Evolutionary conservation across 495 filamentous ascomycete genomes (phyloP).

Genomic region (Penicillium longicatenatum): DNA sequence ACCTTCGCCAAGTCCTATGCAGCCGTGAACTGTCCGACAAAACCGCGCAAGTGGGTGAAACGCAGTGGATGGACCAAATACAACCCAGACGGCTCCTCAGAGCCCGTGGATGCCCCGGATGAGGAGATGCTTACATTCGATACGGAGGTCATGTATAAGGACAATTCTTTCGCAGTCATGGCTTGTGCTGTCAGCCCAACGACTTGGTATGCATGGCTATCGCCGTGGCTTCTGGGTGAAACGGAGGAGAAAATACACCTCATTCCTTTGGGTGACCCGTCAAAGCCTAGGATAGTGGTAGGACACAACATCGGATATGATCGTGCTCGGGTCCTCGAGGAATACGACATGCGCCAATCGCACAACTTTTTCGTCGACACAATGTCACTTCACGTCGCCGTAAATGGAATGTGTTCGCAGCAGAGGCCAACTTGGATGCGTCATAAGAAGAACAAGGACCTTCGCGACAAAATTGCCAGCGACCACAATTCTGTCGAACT

Average conservation of each 20-base stretch:
- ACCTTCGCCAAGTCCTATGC: constrained; percentile 73
- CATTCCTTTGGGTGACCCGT: constrained; percentile 79
- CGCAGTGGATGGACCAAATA: constrained; percentile 96
- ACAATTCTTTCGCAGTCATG: constrained; percentile 91
- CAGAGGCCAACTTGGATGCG: constrained; percentile 97
- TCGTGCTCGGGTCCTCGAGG: constrained; percentile 81
- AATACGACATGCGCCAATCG: constrained; percentile 81
- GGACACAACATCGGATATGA: constrained; percentile 98
- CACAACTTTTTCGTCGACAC: constrained; percentile 92
- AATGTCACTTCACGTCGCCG: constrained; percentile 97
- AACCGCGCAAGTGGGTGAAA: constrained; percentile 77
- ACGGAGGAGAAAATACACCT: constrained; percentile 75
- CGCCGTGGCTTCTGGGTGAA: constrained; percentile 90
- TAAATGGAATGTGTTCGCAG: constrained; percentile 98
- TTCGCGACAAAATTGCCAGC: constrained; percentile 76
- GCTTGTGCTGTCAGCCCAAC: constrained; percentile 86
- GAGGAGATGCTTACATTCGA: constrained; percentile 89
- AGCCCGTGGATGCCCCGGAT: constrained; percentile 72
- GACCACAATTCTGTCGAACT: constrained; percentile 72
- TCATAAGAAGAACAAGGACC: constrained; percentile 83
- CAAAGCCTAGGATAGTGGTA: constrained; percentile 70
- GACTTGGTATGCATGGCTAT: constrained; percentile 97
- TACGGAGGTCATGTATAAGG: constrained; percentile 95
- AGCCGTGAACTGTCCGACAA: constrained; percentile 62
- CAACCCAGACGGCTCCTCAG: constrained; percentile 65